These are phyloP conservation scores for Coelastrella sp. DNA, from an alignment of 139 green algal genomes.

Conservation along the genomic window DNA sequence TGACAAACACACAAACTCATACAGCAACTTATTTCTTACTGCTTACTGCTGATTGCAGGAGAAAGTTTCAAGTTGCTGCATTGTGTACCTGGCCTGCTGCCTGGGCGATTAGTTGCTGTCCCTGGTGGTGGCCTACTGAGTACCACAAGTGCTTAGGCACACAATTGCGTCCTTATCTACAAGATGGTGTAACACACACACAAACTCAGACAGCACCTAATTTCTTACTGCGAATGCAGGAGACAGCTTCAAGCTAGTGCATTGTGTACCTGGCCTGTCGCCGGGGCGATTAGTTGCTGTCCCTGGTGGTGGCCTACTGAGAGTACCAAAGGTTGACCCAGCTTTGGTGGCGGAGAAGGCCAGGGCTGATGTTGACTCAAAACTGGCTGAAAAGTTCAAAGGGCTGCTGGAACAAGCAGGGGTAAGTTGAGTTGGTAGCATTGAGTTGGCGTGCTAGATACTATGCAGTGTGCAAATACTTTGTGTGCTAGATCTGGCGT, in stretches of 20 bases:
- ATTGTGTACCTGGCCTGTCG: too few species aligned
- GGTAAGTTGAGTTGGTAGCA: background rate
- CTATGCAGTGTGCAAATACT: too few species aligned
- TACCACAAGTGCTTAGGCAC: too few species aligned
- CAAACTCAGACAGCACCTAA: too few species aligned
- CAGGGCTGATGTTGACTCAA: background rate
- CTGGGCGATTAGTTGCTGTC: conserved; percentile 26
- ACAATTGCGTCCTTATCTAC: background rate
- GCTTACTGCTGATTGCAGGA: background rate
- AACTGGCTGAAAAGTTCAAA: conserved; percentile 15
- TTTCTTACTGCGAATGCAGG: background rate
- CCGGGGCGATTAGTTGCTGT: background rate
- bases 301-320: too few species aligned
- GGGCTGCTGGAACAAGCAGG: conserved; percentile 9
- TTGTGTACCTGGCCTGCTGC: conserved; percentile 6
- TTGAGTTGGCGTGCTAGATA: too few species aligned
- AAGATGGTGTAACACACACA: background rate
- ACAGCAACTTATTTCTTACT: background rate
- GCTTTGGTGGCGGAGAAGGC: conserved; percentile 27
- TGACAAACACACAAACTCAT: background rate
- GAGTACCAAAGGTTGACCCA: conserved; percentile 5
- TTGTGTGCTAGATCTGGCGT: too few species aligned
- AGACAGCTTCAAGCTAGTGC: conserved; percentile 9
- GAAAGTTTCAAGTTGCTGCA: conserved; percentile 37
- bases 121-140: conserved; percentile 28